phyloP scores from a whole-genome alignment of 75 land plant genomes.

The Picea glauca region DNA sequence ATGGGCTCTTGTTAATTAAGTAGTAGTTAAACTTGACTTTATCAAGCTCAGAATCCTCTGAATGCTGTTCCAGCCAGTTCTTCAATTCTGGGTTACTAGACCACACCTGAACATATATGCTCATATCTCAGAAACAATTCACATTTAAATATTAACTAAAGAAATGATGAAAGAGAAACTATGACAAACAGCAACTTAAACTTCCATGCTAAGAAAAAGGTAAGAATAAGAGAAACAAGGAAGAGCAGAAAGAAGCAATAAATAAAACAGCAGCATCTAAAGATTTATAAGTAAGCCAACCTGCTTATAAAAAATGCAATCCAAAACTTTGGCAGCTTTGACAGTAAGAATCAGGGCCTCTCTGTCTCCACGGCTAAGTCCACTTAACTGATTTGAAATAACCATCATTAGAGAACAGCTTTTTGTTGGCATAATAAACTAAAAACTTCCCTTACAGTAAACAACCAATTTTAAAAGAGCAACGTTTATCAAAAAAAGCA shows the following conservation, averaged over 20 bases:
- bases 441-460: neutral
- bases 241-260: neutral
- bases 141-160: neutral
- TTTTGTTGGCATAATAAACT: neutral
- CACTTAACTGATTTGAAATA: conserved; percentile 42
- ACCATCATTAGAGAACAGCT: neutral
- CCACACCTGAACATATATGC: conserved; percentile 54
- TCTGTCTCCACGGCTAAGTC: conserved; percentile 57
- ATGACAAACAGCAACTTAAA: neutral
- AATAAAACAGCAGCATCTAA: neutral
- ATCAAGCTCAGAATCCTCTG: conserved; percentile 53
- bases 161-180: neutral
- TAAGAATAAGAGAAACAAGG: neutral
- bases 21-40: conserved; percentile 72
- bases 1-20: conserved; percentile 82
- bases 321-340: conserved; percentile 65
- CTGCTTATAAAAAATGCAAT: conserved; percentile 72
- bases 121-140: conserved; percentile 5
- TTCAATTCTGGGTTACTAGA: conserved; percentile 60
- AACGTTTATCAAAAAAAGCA: neutral
- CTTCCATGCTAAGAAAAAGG: neutral
- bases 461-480: neutral
- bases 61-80: conserved; percentile 63
- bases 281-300: conserved; percentile 19
- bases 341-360: conserved; percentile 50